A percentile compares a stretch with the other conserved stretches of the same genome.
Conservation (phyloP, 495 filamentous ascomycete species). For the Astrothelium macrocarpum region DNA sequence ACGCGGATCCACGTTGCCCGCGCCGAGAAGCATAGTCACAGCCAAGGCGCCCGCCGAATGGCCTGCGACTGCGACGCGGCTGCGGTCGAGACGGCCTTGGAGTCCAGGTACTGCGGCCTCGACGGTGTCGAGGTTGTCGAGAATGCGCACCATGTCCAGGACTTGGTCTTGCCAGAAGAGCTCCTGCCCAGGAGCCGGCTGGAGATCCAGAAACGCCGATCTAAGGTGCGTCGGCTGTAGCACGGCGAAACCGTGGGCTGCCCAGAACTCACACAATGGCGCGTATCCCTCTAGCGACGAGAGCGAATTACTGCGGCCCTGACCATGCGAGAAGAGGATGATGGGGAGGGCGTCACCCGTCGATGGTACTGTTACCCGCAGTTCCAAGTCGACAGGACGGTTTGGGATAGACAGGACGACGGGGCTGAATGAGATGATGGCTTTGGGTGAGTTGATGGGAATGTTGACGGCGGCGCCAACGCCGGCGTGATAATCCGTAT, state of each 20-base stretch:
- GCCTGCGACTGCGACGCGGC: slow-evolving; percentile 34
- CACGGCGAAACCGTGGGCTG: slow-evolving; percentile 39
- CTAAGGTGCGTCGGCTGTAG: slow-evolving; percentile 40
- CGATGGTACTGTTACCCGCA: slow-evolving; percentile 26
- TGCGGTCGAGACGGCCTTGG: slow-evolving; percentile 30
- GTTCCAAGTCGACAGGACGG: slow-evolving; percentile 27
- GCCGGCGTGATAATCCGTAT: slow-evolving; percentile 25
- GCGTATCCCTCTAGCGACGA: slow-evolving; percentile 39
- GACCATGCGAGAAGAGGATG: slow-evolving; percentile 37
- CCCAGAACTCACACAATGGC: slow-evolving; percentile 39
- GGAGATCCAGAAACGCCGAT: slow-evolving; percentile 29
- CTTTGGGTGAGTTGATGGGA: slow-evolving; percentile 24
- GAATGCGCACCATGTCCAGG: slow-evolving; percentile 31
- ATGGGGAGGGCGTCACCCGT: slow-evolving; percentile 33
- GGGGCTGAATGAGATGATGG: slow-evolving; percentile 35
- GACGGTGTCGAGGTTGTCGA: slow-evolving; percentile 33
- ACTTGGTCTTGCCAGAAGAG: slow-evolving; percentile 32
- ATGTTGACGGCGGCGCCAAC: slow-evolving; percentile 35
- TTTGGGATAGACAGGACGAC: slow-evolving; percentile 27
- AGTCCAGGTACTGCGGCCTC: slow-evolving; percentile 30
- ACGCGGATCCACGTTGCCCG: slow-evolving; percentile 28
- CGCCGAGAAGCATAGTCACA: slow-evolving; percentile 32
- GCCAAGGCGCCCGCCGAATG: slow-evolving; percentile 37
- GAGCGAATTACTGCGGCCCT: slow-evolving; percentile 34
- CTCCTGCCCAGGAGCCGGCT: slow-evolving; percentile 17